Evolutionary conservation across 352 stramenopile species (phyloP), one percentile per base, ranked within the genome.

Genomic region (Globisporangium nunn): DNA sequence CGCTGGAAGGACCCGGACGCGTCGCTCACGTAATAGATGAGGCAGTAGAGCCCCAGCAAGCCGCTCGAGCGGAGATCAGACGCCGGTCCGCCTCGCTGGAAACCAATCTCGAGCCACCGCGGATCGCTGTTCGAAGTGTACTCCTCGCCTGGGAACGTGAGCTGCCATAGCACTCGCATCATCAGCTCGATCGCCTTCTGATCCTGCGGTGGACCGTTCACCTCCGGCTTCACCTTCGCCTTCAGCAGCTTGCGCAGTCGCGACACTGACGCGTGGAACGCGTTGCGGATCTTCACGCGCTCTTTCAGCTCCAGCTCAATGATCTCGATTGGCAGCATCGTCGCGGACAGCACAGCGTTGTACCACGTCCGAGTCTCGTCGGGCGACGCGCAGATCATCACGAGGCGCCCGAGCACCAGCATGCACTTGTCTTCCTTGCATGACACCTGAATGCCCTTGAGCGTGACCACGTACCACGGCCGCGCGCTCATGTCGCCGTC

Each of bases 11-110:
- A 71, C 39, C 63, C 65, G 12, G 74, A 80, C 31, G 82, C 75
- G 43, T 83, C 75, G 18, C 66, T 83, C 39, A 87, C 77, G 61
- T 93, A 94, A 56, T 91, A 94, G 23, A 87, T 91, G 39, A 94
- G 64, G 63, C 75, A 90, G 56, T 94, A 91, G 3, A 94, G 61
- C 14, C 85, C 85, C n/a, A 94, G 62, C n/a, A 94, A 54, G 3
- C 85, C 85, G 31, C 82, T 94, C 23, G 85, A 87, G 37, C 85
- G 76, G 53, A 94, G 67, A 63, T 94, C 85, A 1, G 85, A 94
- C 12, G 81, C 80, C 12, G 85, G 85, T 1, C 85, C 85, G 51
- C 85, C 85, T 59, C 85, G 62, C 60, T 94, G 85, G 44, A 94
- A 93, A 29, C 85, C 85, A 53, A 94, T 60, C 56, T 94, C 85